Evolutionary conservation across 768 basidiomycete species (phyloP).

Genomic region (Pisolithus sp.): DNA sequence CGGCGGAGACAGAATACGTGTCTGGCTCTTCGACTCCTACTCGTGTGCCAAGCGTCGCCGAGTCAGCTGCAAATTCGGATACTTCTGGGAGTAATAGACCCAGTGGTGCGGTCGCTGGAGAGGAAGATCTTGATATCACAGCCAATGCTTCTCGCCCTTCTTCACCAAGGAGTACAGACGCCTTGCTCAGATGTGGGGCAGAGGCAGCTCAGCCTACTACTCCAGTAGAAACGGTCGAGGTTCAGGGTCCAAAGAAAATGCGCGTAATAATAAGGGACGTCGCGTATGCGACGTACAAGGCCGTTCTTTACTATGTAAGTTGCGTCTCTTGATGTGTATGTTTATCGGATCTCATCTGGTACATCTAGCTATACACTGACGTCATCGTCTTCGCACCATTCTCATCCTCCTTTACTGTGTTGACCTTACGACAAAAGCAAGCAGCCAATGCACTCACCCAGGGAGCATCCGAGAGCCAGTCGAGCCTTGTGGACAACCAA

Average conservation of each 20-base stretch:
- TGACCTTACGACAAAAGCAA: constrained; percentile 14
- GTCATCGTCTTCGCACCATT: constrained; percentile 79
- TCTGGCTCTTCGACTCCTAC: constrained; percentile 1
- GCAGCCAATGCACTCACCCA: constrained; percentile 7
- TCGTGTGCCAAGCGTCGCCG: neutral
- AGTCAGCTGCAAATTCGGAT: constrained; percentile 2
- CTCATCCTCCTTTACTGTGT: constrained; percentile 54
- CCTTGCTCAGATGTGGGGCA: constrained; percentile 13
- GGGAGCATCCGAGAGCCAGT: constrained; percentile 32
- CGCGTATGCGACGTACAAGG: constrained; percentile 57
- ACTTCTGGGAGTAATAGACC: neutral
- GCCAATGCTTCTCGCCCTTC: constrained; percentile 35
- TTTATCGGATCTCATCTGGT: neutral
- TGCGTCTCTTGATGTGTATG: neutral
- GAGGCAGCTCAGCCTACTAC: neutral
- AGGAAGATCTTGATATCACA: constrained; percentile 24
- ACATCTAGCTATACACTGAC: constrained; percentile 72
- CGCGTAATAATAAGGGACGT: constrained; percentile 51
- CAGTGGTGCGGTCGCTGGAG: neutral
- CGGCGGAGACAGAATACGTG: constrained; percentile 18
- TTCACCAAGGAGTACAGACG: constrained; percentile 28
- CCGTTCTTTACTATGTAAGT: constrained; percentile 73
- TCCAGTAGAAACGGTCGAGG: neutral
- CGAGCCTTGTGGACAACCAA: constrained; percentile 22
- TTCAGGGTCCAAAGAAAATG: constrained; percentile 44